Percentiles rank a stretch among this genome's conserved stretches.
These are phyloP conservation scores for Tulasnella sp. DNA, from an alignment of 768 basidiomycete species.

Conservation along the genomic window DNA sequence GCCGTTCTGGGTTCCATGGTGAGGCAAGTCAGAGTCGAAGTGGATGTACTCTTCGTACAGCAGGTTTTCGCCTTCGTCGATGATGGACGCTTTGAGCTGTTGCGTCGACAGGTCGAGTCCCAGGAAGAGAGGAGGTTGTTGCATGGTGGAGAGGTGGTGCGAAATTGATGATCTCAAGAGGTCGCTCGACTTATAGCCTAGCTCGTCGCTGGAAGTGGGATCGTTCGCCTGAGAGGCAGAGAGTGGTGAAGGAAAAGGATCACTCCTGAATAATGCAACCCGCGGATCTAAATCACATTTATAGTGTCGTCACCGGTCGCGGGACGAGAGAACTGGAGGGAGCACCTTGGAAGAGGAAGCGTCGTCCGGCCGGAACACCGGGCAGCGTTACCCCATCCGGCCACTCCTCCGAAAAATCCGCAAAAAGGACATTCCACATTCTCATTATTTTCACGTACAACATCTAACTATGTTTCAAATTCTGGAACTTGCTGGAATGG, in stretches of 20 bases:
- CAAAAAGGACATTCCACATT: no score
- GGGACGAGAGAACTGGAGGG: neutral
- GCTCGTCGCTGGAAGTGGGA: neutral
- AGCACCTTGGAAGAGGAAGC: neutral
- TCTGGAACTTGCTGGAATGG: no score
- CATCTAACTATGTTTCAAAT: no score
- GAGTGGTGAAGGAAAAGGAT: neutral
- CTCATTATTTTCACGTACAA: neutral
- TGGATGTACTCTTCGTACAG: slow-evolving; percentile 68
- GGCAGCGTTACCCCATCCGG: no score
- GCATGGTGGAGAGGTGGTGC: slow-evolving; percentile 20
- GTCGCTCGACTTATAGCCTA: neutral
- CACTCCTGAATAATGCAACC: neutral
- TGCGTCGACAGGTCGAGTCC: slow-evolving; percentile 87
- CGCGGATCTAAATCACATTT: neutral
- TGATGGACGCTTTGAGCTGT: slow-evolving; percentile 70
- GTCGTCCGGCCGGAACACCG: neutral
- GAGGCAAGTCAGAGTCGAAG: slow-evolving; percentile 74
- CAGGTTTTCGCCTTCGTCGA: slow-evolving; percentile 52
- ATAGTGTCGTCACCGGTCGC: neutral
- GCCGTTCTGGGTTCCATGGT: slow-evolving; percentile 62
- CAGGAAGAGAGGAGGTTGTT: slow-evolving; percentile 47
- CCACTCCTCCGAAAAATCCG: no score
- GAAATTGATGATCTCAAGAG: neutral
- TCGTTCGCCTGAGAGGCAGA: neutral